Percentiles rank a stretch among this genome's conserved stretches.
Conservation (phyloP, 164 flowering plant genomes). For the Vitis labrusca region DNA sequence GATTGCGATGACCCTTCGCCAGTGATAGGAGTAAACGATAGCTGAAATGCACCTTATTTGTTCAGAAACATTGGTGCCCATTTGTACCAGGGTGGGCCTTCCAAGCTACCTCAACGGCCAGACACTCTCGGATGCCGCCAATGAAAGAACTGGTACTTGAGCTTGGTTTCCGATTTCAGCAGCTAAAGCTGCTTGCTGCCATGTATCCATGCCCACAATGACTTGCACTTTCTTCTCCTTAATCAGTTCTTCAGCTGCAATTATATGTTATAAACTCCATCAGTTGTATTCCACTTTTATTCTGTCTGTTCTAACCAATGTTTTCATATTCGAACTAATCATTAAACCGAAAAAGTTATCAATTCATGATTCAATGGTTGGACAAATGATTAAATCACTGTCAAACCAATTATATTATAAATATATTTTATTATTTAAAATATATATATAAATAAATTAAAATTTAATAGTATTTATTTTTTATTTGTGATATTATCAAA, state of each 20-base stretch:
- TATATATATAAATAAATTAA: too few species aligned
- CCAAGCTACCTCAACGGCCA: slow-evolving; percentile 18
- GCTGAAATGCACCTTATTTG: slow-evolving; percentile 39
- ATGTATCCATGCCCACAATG: slow-evolving; percentile 36
- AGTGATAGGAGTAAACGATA: slow-evolving; percentile 26
- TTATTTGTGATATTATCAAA: too few species aligned
- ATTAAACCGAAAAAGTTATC: too few species aligned
- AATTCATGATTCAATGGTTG: too few species aligned
- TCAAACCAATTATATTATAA: too few species aligned
- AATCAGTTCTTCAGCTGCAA: slow-evolving; percentile 33
- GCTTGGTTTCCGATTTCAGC: slow-evolving; percentile 37
- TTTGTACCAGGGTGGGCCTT: slow-evolving; percentile 45
- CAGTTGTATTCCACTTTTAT: too few species aligned
- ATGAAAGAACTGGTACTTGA: slow-evolving; percentile 45
- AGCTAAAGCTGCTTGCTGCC: slow-evolving; percentile 47
- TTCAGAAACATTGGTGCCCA: slow-evolving; percentile 21
- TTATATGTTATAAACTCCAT: background rate
- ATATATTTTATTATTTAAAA: too few species aligned
- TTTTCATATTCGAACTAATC: too few species aligned
- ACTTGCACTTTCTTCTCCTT: slow-evolving; percentile 23
- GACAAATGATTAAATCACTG: too few species aligned
- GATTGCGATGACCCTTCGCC: slow-evolving; percentile 35
- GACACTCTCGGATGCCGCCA: slow-evolving; percentile 27
- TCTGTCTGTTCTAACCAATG: too few species aligned
- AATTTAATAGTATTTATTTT: too few species aligned